phyloP scores from a whole-genome alignment of 1,139 yeast genomes.

The Sugiyamaella novakii region DNA sequence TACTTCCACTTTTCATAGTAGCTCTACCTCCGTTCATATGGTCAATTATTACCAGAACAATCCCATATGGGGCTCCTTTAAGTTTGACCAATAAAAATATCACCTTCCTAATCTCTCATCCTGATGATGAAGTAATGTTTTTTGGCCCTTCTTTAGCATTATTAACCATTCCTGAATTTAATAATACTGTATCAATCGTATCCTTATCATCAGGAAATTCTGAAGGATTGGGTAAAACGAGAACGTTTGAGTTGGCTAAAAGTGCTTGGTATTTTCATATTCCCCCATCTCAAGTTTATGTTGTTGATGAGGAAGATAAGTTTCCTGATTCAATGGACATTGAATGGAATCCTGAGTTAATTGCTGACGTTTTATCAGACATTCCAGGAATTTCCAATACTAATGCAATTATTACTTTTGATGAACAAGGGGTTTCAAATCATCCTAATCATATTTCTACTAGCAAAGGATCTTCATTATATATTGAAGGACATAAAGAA shows the following conservation, averaged over 20 bases:
- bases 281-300: conserved; percentile 46
- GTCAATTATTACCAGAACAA: conserved; percentile 15
- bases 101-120: conserved; percentile 78
- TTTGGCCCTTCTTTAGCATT: conserved; percentile 74
- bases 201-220: conserved; percentile 82
- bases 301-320: conserved; percentile 51
- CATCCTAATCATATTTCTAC: conserved; percentile 85
- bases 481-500: conserved; percentile 22
- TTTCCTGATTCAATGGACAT: conserved; percentile 68
- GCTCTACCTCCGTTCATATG: conserved; percentile 18
- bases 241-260: conserved; percentile 59
- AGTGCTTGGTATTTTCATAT: conserved; percentile 62
- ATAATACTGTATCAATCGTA: conserved; percentile 58
- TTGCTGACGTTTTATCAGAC: conserved; percentile 43
- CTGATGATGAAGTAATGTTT: conserved; percentile 99
- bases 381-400: conserved; percentile 34
- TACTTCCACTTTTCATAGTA: conserved; percentile 19
- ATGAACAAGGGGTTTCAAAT: conserved; percentile 74
- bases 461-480: conserved; percentile 52
- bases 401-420: conserved; percentile 73
- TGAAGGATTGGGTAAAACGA: conserved; percentile 65
- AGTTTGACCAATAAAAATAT: conserved; percentile 32
- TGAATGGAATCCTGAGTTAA: conserved; percentile 60
- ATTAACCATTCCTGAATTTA: conserved; percentile 45
- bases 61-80: conserved; percentile 26